These are phyloP conservation scores for Tricholoma hemisulphureum DNA, from an alignment of 768 basidiomycete genomes.

Conservation along the genomic window DNA sequence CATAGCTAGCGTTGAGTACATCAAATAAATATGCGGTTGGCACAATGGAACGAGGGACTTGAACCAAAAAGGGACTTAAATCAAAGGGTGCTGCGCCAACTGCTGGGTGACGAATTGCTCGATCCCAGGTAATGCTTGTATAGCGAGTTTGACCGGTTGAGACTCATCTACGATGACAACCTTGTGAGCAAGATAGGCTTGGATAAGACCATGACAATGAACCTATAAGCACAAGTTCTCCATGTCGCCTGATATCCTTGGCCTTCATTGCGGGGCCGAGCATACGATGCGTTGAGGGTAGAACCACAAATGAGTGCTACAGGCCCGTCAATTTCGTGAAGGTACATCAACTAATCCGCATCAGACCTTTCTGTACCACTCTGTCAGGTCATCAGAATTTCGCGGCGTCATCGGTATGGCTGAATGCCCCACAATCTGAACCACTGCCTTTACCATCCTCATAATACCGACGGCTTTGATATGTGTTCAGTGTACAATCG, in stretches of 20 bases:
- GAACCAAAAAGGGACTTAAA: not conserved
- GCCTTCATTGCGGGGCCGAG: slow-evolving; percentile 39
- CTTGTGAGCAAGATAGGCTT: not conserved
- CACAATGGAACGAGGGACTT: not conserved
- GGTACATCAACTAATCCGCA: not conserved
- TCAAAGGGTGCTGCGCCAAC: slow-evolving; percentile 14
- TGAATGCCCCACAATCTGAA: slow-evolving; percentile 75
- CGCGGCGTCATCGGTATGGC: slow-evolving; percentile 54
- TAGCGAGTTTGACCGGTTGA: slow-evolving; percentile 75
- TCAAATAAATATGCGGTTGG: slow-evolving; percentile 1
- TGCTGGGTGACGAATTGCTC: slow-evolving; percentile 50
- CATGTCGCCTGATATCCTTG: slow-evolving; percentile 59
- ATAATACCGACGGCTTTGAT: slow-evolving; percentile 50
- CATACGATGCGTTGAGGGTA: slow-evolving; percentile 62
- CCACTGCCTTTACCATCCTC: slow-evolving; percentile 63
- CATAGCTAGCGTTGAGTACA: not conserved
- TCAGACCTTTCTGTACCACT: slow-evolving; percentile 74
- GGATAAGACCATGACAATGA: slow-evolving; percentile 13
- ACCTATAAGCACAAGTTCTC: slow-evolving; percentile 65
- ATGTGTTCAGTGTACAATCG: not conserved
- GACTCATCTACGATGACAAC: slow-evolving; percentile 54
- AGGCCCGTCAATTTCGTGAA: slow-evolving; percentile 4
- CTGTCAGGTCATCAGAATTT: slow-evolving; percentile 52
- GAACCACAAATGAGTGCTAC: slow-evolving; percentile 70
- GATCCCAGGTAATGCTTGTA: slow-evolving; percentile 62